Evolutionary conservation across 1,284 basidiomycete species (phyloP).

Genomic region (Ustilago sp.): DNA sequence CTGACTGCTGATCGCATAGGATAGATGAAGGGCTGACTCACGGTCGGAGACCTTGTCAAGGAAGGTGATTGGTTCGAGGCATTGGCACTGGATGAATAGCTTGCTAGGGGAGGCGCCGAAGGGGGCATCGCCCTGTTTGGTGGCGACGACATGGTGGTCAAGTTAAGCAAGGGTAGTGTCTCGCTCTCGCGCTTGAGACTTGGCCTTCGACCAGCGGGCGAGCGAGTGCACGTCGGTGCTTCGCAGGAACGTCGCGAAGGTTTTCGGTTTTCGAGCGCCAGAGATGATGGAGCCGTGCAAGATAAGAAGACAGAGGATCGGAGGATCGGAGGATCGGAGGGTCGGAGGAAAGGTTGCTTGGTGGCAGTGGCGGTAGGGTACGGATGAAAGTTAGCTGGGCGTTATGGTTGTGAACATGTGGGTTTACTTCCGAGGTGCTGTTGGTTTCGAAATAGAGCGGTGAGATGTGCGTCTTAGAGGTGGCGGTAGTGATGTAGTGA

Average conservation of each 20-base stretch:
- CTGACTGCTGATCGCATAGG: slow-evolving; percentile 62
- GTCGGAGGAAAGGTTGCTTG: not conserved
- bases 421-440: too few species aligned
- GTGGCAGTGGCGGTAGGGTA: not conserved
- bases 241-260: not conserved
- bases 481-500: too few species aligned
- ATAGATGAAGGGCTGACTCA: slow-evolving; percentile 60
- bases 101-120: slow-evolving; percentile 17
- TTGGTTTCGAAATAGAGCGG: too few species aligned
- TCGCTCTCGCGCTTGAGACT: not conserved
- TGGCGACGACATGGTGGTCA: slow-evolving; percentile 34
- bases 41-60: slow-evolving; percentile 33
- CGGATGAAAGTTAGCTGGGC: not conserved
- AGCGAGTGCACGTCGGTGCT: slow-evolving; percentile 11
- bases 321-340: too few species aligned
- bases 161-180: not conserved
- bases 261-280: not conserved
- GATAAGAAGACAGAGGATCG: not conserved
- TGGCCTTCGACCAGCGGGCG: not conserved
- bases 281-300: not conserved
- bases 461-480: too few species aligned
- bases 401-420: not conserved
- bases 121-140: slow-evolving; percentile 8
- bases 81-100: slow-evolving; percentile 5
- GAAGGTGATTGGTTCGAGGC: slow-evolving; percentile 23